phyloP scores from a whole-genome alignment of 1,284 basidiomycete genomes.

The Irpex rosettiformis region DNA sequence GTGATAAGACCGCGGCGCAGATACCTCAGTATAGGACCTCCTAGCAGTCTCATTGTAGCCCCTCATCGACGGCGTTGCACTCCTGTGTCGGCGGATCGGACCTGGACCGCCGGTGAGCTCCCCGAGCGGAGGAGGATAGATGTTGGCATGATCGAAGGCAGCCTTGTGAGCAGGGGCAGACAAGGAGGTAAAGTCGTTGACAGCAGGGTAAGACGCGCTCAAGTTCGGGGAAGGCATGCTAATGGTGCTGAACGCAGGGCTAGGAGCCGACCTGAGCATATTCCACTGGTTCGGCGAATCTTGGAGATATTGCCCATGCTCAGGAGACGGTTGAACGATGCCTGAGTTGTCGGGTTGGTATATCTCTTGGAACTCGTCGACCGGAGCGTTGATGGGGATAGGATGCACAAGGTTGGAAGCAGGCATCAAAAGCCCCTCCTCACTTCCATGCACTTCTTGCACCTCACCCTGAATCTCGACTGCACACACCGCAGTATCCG shows the following conservation, averaged over 20 bases:
- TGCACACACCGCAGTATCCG: conserved; percentile 52
- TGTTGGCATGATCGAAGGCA: conserved; percentile 53
- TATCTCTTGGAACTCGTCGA: conserved; percentile 19
- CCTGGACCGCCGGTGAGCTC: conserved; percentile 34
- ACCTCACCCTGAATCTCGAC: conserved; percentile 57
- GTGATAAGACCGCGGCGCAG: conserved; percentile 40
- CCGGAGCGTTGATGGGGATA: conserved; percentile 5
- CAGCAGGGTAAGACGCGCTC: conserved; percentile 13
- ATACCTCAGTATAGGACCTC: conserved; percentile 42
- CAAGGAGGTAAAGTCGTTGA: conserved; percentile 39
- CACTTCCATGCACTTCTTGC: conserved; percentile 55
- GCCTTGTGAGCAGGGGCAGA: conserved; percentile 68
- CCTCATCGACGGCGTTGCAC: conserved; percentile 65
- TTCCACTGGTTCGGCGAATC: conserved; percentile 20
- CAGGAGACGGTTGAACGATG: conserved; percentile 18
- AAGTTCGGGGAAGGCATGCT: conserved; percentile 23
- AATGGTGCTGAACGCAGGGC: conserved; percentile 38
- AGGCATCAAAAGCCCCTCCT: conserved; percentile 49
- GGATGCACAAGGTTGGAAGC: conserved; percentile 11
- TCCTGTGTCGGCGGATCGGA: conserved; percentile 64
- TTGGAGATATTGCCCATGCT: conserved; percentile 6
- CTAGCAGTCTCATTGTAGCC: conserved; percentile 47
- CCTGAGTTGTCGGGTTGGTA: conserved; percentile 18
- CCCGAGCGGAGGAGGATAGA: conserved; percentile 42
- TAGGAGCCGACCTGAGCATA: conserved; percentile 18